Percentiles rank a stretch among this genome's conserved stretches.
These are phyloP conservation scores for Tetradesmus lagerheimii DNA, from an alignment of 139 green algal species.

Conservation along the genomic window DNA sequence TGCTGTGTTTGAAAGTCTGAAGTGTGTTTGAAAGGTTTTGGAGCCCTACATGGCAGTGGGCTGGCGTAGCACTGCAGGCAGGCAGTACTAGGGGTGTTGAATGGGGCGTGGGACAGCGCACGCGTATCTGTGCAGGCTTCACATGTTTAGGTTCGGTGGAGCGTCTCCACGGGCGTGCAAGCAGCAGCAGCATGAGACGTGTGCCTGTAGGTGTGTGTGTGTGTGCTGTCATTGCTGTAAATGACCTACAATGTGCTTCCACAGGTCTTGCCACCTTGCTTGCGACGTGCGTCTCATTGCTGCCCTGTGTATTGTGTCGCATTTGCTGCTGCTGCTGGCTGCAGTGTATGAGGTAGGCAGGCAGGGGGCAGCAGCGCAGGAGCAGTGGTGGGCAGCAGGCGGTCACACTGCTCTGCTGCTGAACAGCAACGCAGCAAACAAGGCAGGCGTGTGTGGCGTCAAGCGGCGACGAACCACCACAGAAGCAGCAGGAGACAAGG, in stretches of 20 bases:
- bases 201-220: not conserved
- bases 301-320: not conserved
- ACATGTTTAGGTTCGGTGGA: no score
- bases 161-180: no score
- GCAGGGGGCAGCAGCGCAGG: constrained; percentile 26
- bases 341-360: constrained; percentile 47
- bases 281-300: not conserved
- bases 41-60: no score
- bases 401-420: constrained; percentile 37
- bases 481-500: constrained; percentile 44
- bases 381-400: constrained; percentile 50
- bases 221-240: not conserved
- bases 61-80: not conserved
- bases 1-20: no score
- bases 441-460: not conserved
- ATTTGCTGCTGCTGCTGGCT: not conserved
- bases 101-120: not conserved
- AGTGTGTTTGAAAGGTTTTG: no score
- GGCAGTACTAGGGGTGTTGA: no score
- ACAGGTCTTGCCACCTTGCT: no score
- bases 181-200: not conserved
- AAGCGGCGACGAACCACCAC: constrained; percentile 27
- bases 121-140: no score
- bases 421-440: not conserved
- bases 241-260: no score